Base-by-base conservation (phyloP, 352 stramenopile species). In the Pythium biforme region DNA sequence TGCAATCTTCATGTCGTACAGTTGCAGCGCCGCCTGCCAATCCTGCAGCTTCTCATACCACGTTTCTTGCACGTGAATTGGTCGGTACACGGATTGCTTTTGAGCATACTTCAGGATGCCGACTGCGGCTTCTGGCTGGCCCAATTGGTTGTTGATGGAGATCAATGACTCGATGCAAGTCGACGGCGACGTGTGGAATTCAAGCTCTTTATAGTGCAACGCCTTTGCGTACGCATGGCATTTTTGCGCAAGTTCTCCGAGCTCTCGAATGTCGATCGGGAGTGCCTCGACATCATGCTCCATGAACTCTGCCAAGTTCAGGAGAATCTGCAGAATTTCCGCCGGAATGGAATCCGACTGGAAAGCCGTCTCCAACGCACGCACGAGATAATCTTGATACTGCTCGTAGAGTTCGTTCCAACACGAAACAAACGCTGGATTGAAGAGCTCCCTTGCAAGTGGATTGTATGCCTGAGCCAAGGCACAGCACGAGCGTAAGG, bases 301-400 rank as follows among this genome's bases (percentile, higher is more conserved):
- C 96, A 99, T 99, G 55, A 99, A 99, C 82, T 99, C 98, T 4
- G 96, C 97, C 15, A 99, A 79, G 66, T 99, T 99, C 17, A 99
- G 75, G 26, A 99, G 79, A 39, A 94, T 94, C 70, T 99, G 96
- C 17, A 99, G 69, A 41, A 99, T 99, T 73, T 99, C 97, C 15
- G 96, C 95, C 11, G 97, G 98, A 3, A 97, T 75, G 58, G 97
- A 80, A 4, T 84, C 73, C 43, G 83, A 92, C 57, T 96, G 87
- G 58, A 99, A 98, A 11, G 97, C 97, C 12, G 86, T 89, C 67
- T 99, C 93, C 10, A 99, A 74, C 20, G 96, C 88, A 40, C 94
- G 83, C 37, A 99, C 92, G 33, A 99, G 81, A 62, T 97, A 96
- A 26, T 96, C 84, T 59, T 98, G 89, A 46, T 90, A 95, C 33